Conservation (phyloP, 352 stramenopile species). For the Phytophthora kernoviae region DNA sequence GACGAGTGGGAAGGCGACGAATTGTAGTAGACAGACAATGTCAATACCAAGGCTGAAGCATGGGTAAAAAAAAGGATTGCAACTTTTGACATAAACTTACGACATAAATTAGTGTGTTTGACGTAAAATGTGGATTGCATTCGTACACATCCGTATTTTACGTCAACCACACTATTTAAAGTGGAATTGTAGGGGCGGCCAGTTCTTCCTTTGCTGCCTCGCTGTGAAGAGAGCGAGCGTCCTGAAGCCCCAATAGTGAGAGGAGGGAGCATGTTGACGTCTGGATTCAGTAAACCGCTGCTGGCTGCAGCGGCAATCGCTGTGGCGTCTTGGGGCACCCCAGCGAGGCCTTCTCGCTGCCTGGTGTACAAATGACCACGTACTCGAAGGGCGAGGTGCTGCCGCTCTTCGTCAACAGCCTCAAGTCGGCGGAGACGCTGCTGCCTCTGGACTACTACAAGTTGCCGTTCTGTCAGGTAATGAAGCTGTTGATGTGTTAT, state of each 20-base stretch:
- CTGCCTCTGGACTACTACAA: conserved; percentile 98
- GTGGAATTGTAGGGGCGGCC: background rate
- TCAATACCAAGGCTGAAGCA: too few relatives aligned
- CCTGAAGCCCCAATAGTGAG: too few relatives aligned
- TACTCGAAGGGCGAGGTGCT: conserved; percentile 88
- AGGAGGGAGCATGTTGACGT: too few relatives aligned
- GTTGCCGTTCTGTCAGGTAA: conserved; percentile 94
- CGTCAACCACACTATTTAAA: too few relatives aligned
- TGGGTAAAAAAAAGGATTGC: background rate
- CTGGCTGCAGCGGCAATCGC: conserved; percentile 28
- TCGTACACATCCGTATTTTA: too few relatives aligned
- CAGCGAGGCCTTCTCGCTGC: conserved; percentile 66
- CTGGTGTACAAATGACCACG: conserved; percentile 88
- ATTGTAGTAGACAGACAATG: conserved; percentile 30
- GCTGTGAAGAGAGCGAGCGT: background rate
- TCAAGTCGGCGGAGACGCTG: conserved; percentile 95
- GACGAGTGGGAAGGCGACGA: conserved; percentile 72
- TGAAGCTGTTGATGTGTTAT: background rate
- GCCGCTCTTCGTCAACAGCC: conserved; percentile 94
- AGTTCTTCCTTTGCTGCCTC: conserved; percentile 1
- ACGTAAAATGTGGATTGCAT: too few relatives aligned
- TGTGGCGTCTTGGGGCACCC: conserved; percentile 9
- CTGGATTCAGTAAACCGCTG: conserved; percentile 19
- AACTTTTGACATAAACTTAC: too few relatives aligned
- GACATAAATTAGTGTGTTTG: too few relatives aligned